Conservation (phyloP, 805 yeast species). For the Sugiyamaella mastotermitis region DNA sequence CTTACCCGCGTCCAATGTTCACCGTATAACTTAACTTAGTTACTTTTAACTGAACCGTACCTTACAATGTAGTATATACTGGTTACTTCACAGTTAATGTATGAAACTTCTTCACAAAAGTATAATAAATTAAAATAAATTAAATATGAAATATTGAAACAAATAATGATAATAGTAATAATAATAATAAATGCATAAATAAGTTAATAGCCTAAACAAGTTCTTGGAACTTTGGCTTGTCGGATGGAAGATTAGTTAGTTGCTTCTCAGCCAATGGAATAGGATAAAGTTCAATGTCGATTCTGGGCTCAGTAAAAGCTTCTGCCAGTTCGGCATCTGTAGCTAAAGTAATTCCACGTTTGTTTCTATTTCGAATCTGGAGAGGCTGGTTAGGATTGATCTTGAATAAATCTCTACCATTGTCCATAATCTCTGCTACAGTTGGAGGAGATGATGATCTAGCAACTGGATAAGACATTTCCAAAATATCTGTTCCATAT, state of each 20-base stretch:
- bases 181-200: no score
- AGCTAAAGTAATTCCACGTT: conserved; percentile 30
- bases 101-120: no score
- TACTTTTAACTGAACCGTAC: no score
- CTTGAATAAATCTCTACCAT: conserved; percentile 69
- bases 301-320: conserved; percentile 36
- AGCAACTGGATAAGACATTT: conserved; percentile 55
- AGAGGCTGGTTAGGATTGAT: conserved; percentile 36
- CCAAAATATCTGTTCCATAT: conserved; percentile 34
- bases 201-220: background rate
- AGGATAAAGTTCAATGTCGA: conserved; percentile 32
- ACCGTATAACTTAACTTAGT: no score
- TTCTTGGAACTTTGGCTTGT: conserved; percentile 9
- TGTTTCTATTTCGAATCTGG: conserved; percentile 31
- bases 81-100: no score
- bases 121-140: no score
- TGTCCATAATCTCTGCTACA: conserved; percentile 66
- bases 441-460: conserved; percentile 76
- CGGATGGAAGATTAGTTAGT: background rate
- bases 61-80: no score
- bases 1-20: no score
- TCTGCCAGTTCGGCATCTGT: conserved; percentile 44
- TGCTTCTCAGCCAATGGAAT: conserved; percentile 1
- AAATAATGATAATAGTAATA: no score
- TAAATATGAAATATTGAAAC: no score